Percentiles rank a stretch among this genome's conserved stretches.
Evolutionary conservation across 75 land plant species (phyloP).

Genomic region (Selaginella tamariscina): DNA sequence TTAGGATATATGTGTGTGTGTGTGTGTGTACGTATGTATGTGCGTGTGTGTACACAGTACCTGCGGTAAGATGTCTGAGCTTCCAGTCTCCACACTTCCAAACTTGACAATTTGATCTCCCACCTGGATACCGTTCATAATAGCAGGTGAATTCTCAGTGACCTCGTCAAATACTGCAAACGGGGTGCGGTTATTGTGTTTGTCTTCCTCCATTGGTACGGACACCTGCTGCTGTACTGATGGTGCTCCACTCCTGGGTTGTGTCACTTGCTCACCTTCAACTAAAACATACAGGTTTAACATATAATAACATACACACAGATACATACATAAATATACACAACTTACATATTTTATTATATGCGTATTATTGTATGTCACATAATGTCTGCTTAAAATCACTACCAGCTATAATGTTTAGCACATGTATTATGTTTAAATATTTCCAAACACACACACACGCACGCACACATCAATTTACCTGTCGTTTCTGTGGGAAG

Average conservation of each 20-base stretch:
- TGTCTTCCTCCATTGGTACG: constrained; percentile 42
- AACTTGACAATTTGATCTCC: constrained; percentile 86
- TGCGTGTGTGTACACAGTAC: too few species aligned
- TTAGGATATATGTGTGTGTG: too few species aligned
- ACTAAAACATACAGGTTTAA: constrained; percentile 6
- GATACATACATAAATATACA: neutral
- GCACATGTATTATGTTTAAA: too few species aligned
- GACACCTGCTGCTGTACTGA: constrained; percentile 4
- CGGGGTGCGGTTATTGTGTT: constrained; percentile 29
- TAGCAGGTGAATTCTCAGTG: constrained; percentile 75
- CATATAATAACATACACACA: neutral
- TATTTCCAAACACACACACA: too few species aligned
- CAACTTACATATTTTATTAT: too few species aligned
- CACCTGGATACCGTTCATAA: constrained; percentile 59
- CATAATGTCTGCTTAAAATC: too few species aligned
- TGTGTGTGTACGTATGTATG: too few species aligned
- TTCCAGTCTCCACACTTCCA: constrained; percentile 73
- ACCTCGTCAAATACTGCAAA: constrained; percentile 91
- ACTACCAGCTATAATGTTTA: too few species aligned
- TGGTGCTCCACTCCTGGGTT: constrained; percentile 13
- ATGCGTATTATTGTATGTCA: too few species aligned
- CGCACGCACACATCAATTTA: too few species aligned
- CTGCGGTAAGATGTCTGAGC: too few species aligned
- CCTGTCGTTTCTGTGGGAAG: constrained; percentile 37
- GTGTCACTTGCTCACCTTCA: constrained; percentile 22